These are phyloP conservation scores for Retiboletus flavoniger DNA, from an alignment of 1,284 basidiomycete genomes.

Conservation along the genomic window DNA sequence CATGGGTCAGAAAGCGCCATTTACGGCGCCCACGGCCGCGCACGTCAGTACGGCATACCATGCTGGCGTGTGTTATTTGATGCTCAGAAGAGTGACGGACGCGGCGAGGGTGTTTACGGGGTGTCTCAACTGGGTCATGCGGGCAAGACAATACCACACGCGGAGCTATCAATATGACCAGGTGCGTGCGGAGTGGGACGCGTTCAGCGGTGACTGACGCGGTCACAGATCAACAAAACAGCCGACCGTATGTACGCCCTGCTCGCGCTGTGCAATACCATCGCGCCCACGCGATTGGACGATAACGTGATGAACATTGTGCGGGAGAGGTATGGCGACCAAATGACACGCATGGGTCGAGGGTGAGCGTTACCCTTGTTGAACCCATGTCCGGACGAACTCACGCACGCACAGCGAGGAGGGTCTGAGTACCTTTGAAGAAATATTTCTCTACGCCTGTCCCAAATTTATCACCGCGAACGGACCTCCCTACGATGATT, in stretches of 20 bases:
- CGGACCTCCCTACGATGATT: slow-evolving; percentile 90
- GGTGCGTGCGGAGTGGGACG: slow-evolving; percentile 40
- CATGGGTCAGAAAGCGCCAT: slow-evolving; percentile 82
- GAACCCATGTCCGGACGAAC: background rate
- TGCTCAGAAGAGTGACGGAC: slow-evolving; percentile 92
- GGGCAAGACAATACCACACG: slow-evolving; percentile 94
- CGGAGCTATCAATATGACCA: slow-evolving; percentile 96
- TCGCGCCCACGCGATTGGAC: slow-evolving; percentile 88
- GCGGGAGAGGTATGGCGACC: slow-evolving; percentile 92
- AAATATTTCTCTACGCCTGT: slow-evolving; percentile 92
- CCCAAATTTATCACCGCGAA: slow-evolving; percentile 97
- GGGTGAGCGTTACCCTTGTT: slow-evolving; percentile 49
- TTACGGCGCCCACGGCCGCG: slow-evolving; percentile 90
- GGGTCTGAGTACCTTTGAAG: slow-evolving; percentile 83
- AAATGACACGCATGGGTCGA: slow-evolving; percentile 81
- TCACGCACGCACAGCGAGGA: slow-evolving; percentile 51
- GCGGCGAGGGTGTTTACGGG: slow-evolving; percentile 92
- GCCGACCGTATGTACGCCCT: slow-evolving; percentile 98
- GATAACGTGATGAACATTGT: slow-evolving; percentile 94
- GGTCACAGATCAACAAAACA: slow-evolving; percentile 85
- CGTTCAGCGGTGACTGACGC: background rate
- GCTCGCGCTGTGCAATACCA: slow-evolving; percentile 88
- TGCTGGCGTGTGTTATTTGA: slow-evolving; percentile 95
- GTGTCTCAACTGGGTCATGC: slow-evolving; percentile 90
- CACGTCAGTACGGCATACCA: slow-evolving; percentile 96